Conservation (phyloP, 495 filamentous ascomycete genomes). For the Choiromyces venosus region DNA sequence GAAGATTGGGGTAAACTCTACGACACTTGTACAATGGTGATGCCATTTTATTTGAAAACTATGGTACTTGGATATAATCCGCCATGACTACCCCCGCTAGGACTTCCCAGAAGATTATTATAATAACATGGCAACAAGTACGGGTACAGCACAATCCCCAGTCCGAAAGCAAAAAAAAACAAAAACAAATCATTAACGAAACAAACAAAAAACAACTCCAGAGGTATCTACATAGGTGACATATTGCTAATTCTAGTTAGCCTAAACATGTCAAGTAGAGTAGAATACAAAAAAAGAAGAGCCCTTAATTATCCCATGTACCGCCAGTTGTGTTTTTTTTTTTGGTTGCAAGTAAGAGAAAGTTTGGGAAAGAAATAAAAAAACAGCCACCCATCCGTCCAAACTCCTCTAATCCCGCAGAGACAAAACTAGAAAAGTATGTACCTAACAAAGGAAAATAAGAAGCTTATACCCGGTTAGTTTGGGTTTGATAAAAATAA, state of each 20-base stretch:
- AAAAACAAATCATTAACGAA: no score
- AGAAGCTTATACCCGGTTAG: not conserved
- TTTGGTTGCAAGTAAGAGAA: not conserved
- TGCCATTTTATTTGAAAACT: not conserved
- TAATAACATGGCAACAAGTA: no score
- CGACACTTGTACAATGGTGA: not conserved
- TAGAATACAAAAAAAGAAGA: not conserved
- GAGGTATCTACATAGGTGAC: not conserved
- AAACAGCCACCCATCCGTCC: not conserved
- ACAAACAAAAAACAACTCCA: not conserved
- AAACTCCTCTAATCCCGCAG: not conserved
- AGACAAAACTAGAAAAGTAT: not conserved
- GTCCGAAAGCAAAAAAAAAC: not conserved
- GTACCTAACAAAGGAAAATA: slow-evolving; percentile 7
- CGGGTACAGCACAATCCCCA: no score
- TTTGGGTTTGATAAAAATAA: not conserved
- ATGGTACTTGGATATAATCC: not conserved
- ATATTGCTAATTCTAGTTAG: not conserved
- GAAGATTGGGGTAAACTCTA: not conserved
- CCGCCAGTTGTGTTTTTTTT: not conserved
- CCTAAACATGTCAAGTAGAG: not conserved
- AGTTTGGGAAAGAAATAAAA: not conserved
- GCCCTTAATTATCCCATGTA: not conserved
- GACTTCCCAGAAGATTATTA: not conserved
- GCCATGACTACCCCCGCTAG: not conserved